Evolutionary conservation across 2,329 filamentous ascomycete species (phyloP), one percentile per base, ranked within the genome.

Genomic region (Aspergillus udagawae): DNA sequence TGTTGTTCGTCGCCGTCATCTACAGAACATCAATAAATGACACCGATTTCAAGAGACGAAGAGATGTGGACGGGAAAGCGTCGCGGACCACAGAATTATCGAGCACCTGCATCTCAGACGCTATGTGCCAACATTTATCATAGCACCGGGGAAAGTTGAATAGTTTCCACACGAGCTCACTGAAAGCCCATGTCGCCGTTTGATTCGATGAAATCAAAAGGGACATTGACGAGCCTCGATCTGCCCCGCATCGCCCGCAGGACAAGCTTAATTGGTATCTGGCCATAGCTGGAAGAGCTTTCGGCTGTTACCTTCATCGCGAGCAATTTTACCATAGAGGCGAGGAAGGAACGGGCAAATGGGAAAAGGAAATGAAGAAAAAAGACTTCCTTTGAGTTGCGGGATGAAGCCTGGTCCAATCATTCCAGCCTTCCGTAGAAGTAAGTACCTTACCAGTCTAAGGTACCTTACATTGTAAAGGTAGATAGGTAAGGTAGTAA

Each of bases 231-330:
- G 58, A 65, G 56, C 58, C 60, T 63, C 60, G 62, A 64, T 62
- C 60, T 56, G 63, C 62, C 63, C 63, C 62, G 63, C 63, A 61
- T 62, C 55, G 58, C 54, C 49, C 58, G 53, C 57, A 56, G 57
- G 57, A 58, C 60, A 59, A 63, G 62, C 62, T 63, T 63, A 60
- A 56, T 58, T 56, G 54, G 53, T 29, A 49, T 53, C 45, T 60
- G 57, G 25, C 53, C 58, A 56, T 35, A 55, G 49, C 57, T 49
- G 51, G 35, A 35, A 35, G 32, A 51, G 52, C 32, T 52, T 48
- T 44, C 41, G 4, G 21, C 41, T 44, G 41, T 20, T 44, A 23
- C 25, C 25, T 25, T 25, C 25, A 5, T 9, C 21, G 9, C 8
- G 21, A 44, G 3, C 20, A 20, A 20, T 44, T 44, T 21, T 44